Percentiles rank a stretch among this genome's conserved stretches.
phyloP scores from a whole-genome alignment of 2,329 filamentous ascomycete genomes.

The Nemania sp. region DNA sequence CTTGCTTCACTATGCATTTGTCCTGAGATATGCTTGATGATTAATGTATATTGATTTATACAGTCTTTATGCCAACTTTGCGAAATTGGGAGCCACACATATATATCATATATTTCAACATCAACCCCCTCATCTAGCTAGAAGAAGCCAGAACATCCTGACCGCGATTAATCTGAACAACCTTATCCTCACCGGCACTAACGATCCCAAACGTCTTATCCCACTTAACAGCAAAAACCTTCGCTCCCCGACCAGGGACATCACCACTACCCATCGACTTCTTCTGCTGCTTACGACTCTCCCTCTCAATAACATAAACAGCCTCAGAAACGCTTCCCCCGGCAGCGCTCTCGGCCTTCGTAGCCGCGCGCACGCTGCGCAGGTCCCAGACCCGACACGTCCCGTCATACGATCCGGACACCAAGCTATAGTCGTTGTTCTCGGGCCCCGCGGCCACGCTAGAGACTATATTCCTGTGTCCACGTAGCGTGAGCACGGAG shows the following conservation, averaged over 20 bases:
- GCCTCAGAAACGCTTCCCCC: constrained; percentile 69
- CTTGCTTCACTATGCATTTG: too few species aligned
- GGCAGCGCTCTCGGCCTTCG: constrained; percentile 63
- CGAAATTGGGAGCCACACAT: too few species aligned
- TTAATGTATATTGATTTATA: too few species aligned
- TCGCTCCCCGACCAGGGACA: constrained; percentile 78
- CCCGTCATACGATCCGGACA: constrained; percentile 88
- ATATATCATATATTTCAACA: too few species aligned
- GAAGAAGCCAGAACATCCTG: constrained; percentile 49
- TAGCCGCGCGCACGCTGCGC: constrained; percentile 65
- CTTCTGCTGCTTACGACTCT: constrained; percentile 63
- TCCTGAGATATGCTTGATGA: too few species aligned
- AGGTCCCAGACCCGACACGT: constrained; percentile 95
- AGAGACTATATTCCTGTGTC: constrained; percentile 76
- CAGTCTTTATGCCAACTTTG: too few species aligned
- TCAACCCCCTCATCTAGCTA: neutral
- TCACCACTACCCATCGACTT: constrained; percentile 46
- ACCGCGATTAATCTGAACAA: constrained; percentile 85
- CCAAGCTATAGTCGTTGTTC: constrained; percentile 80
- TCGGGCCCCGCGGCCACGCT: constrained; percentile 56
- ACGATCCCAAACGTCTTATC: constrained; percentile 85
- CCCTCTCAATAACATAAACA: constrained; percentile 75
- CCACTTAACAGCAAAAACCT: constrained; percentile 90
- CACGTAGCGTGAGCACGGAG: constrained; percentile 85
- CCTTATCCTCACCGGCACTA: constrained; percentile 90